Evolutionary conservation across 768 basidiomycete species (phyloP).

Genomic region (Rhodotorula taiwanensis): DNA sequence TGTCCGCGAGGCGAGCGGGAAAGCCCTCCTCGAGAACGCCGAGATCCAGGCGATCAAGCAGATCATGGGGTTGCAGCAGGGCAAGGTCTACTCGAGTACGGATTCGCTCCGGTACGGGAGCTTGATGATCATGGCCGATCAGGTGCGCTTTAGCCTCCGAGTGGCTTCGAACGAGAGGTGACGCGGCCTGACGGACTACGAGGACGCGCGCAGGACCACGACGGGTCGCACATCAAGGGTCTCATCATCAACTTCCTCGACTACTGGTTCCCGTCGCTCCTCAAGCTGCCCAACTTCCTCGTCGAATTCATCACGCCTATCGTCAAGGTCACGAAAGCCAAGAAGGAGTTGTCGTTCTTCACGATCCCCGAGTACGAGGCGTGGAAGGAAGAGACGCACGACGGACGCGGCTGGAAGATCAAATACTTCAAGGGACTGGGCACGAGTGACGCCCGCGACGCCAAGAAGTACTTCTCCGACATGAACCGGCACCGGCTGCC

Average conservation of each 20-base stretch:
- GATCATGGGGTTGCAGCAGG: slow-evolving; percentile 92
- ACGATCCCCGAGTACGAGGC: slow-evolving; percentile 94
- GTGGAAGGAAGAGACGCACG: slow-evolving; percentile 72
- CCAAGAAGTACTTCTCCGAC: slow-evolving; percentile 82
- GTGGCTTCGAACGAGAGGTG: too few species aligned
- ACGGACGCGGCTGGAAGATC: slow-evolving; percentile 70
- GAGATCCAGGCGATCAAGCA: slow-evolving; percentile 97
- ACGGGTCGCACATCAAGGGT: slow-evolving; percentile 99
- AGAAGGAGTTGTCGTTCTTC: slow-evolving; percentile 77
- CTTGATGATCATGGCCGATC: slow-evolving; percentile 99
- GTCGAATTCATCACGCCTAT: slow-evolving; percentile 99
- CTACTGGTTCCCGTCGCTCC: slow-evolving; percentile 88
- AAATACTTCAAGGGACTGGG: slow-evolving; percentile 99
- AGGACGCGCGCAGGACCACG: slow-evolving; percentile 68
- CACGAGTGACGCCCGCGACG: slow-evolving; percentile 81
- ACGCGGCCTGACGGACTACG: too few species aligned
- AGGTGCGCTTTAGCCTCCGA: too few species aligned
- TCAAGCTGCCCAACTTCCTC: slow-evolving; percentile 82
- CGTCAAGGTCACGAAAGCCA: slow-evolving; percentile 76
- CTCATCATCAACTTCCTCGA: slow-evolving; percentile 96
- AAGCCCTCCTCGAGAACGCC: slow-evolving; percentile 96
- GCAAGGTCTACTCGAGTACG: slow-evolving; percentile 70
- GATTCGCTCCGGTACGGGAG: slow-evolving; percentile 77
- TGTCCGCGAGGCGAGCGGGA: slow-evolving; percentile 91
- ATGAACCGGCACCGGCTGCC: slow-evolving; percentile 93